Percentiles rank a stretch among this genome's conserved stretches.
These are phyloP conservation scores for Pythium coloratum DNA, from an alignment of 352 stramenopile genomes.

Conservation along the genomic window DNA sequence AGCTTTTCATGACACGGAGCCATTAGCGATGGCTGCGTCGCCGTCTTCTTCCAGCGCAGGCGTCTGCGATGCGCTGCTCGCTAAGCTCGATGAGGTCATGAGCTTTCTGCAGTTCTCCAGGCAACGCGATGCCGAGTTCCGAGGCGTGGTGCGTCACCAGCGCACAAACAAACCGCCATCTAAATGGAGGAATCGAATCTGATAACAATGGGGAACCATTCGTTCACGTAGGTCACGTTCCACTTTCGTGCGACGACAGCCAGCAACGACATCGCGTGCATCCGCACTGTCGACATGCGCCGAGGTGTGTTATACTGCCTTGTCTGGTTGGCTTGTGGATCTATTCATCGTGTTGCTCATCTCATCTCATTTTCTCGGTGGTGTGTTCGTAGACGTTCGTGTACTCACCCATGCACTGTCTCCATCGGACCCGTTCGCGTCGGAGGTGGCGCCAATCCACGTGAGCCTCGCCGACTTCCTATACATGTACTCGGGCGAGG, in stretches of 20 bases:
- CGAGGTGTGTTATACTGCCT: conserved; percentile 31
- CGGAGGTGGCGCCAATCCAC: conserved; percentile 67
- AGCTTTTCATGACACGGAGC: conserved; percentile 17
- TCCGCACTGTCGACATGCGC: conserved; percentile 80
- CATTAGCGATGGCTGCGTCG: conserved; percentile 16
- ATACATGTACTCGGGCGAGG: conserved; percentile 87
- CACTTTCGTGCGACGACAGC: conserved; percentile 59
- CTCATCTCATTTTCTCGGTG: neutral
- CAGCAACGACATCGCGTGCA: conserved; percentile 53
- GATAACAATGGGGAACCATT: conserved; percentile 7
- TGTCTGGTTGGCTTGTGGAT: neutral
- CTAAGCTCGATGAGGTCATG: conserved; percentile 86
- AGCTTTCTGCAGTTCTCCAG: conserved; percentile 75
- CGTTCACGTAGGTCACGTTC: conserved; percentile 66
- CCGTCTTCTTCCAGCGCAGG: conserved; percentile 17
- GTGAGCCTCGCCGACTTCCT: conserved; percentile 81
- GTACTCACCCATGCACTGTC: conserved; percentile 53
- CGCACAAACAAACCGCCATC: neutral
- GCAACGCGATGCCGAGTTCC: conserved; percentile 45
- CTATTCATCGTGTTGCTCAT: neutral
- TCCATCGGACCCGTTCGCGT: conserved; percentile 50
- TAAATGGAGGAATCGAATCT: neutral
- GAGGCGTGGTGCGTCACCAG: conserved; percentile 46
- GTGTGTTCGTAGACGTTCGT: conserved; percentile 39
- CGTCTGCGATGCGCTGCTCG: conserved; percentile 70